Conservation (phyloP, 371 early-diverging fungal genomes). For the Mortierella sp. region DNA sequence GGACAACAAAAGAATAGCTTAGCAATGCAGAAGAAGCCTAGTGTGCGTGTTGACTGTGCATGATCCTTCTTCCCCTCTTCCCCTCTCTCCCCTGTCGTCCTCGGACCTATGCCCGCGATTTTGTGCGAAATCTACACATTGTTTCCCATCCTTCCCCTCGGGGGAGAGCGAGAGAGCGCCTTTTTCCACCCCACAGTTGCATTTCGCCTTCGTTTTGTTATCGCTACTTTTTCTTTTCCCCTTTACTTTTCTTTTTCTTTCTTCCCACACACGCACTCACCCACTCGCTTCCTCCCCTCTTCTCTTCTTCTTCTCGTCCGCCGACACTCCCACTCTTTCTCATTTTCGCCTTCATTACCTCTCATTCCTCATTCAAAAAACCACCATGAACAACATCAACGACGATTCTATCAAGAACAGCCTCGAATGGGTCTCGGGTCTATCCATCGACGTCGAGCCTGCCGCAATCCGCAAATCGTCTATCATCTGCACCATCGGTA, state of each 20-base stretch:
- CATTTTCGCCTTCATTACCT: not conserved
- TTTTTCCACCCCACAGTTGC: not conserved
- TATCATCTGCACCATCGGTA: slow-evolving; percentile 90
- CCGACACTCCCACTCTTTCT: not conserved
- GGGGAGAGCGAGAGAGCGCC: not conserved
- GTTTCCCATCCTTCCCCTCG: not conserved
- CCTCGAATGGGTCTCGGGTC: slow-evolving; percentile 82
- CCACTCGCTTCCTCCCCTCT: not conserved
- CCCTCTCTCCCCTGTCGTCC: not conserved
- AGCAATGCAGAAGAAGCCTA: not conserved
- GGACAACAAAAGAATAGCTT: not conserved
- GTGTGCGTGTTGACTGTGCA: not conserved
- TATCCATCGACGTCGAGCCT: slow-evolving; percentile 76
- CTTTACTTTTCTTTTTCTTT: not conserved
- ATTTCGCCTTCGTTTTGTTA: not conserved
- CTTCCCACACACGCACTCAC: not conserved
- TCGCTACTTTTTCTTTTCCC: no score
- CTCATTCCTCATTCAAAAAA: slow-evolving; percentile 4
- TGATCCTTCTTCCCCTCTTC: not conserved
- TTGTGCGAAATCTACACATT: not conserved
- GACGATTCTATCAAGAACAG: slow-evolving; percentile 59
- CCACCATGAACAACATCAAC: slow-evolving; percentile 24
- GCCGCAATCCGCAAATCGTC: slow-evolving; percentile 80
- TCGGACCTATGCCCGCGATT: slow-evolving; percentile 8
- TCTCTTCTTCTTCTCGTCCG: not conserved